phyloP scores from a whole-genome alignment of 108 stramenopile species.

The Cyclotella baltica region DNA sequence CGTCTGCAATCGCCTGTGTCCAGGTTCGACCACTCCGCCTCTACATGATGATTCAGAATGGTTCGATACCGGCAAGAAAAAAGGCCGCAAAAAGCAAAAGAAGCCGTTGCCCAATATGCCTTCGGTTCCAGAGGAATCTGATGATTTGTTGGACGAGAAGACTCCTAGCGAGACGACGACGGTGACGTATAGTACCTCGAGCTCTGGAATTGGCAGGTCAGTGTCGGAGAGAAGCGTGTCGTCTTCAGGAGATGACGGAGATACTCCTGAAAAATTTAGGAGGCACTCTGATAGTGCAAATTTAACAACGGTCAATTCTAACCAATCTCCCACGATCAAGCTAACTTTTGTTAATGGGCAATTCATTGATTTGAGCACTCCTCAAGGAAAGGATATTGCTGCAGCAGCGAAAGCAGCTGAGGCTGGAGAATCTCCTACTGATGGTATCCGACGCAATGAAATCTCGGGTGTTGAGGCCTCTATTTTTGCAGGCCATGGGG shows the following conservation, averaged over 20 bases:
- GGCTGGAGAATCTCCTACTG: neutral
- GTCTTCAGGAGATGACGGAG: neutral
- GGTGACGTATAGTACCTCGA: constrained; percentile 2
- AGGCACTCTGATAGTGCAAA: neutral
- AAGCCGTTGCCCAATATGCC: constrained; percentile 17
- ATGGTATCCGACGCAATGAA: constrained; percentile 7
- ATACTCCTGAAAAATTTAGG: neutral
- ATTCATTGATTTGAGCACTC: constrained; percentile 38
- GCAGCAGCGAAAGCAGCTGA: constrained; percentile 7
- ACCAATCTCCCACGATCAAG: constrained; percentile 14
- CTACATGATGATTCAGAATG: constrained; percentile 40
- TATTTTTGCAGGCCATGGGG: constrained; percentile 14
- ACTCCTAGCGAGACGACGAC: neutral
- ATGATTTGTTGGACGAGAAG: neutral
- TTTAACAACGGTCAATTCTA: neutral
- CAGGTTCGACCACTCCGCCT: constrained; percentile 17
- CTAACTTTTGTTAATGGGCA: constrained; percentile 50
- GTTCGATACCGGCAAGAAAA: constrained; percentile 41
- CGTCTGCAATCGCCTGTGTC: constrained; percentile 15
- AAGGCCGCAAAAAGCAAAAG: constrained; percentile 13
- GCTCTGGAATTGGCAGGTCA: neutral
- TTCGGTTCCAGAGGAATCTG: constrained; percentile 28
- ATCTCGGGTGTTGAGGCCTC: constrained; percentile 26
- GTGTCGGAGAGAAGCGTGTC: neutral
- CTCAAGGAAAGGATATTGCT: constrained; percentile 34